Evolutionary conservation across 495 filamentous ascomycete species (phyloP), one percentile per base, ranked within the genome.

Genomic region (Penicillium antarcticum): DNA sequence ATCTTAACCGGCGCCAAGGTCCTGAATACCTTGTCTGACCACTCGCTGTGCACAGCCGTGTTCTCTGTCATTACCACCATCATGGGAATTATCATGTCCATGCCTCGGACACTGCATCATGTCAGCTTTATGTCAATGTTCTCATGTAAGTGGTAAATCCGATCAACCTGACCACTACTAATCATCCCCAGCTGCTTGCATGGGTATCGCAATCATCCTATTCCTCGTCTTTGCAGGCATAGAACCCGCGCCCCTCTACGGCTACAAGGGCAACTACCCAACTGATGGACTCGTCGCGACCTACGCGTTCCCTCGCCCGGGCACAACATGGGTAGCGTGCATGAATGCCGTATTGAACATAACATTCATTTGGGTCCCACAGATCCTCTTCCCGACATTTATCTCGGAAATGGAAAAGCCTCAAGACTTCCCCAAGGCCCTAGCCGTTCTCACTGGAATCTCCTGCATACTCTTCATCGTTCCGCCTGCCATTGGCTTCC

Each of bases 371-470:
- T 76, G 71, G 72, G 70, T 77, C 6, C 70, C 73, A 0, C 72
- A 75, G 48, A 74, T 82, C 55, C 73, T 80, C 58, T 82, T 83
- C 58, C 80, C 80, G 19, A 75, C 74, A 32, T 70, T 83, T 49
- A 79, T 83, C 48, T 71, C 79, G 3, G 80, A 84, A 57, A 83
- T 84, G 80, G 70, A 77, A 51, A 61, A 61, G 18, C 80, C 80
- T 1, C 72, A 80, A 38, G 76, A 83, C 47, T 80, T 78, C 42
- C 78, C 80, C 55, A 80, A 81, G 45, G 69, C 80, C 1, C 63
- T 76, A 14, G 74, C 73, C 40, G 63, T 81, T 42, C 62, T 80
- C 19, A 50, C 72, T 52, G 58, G 48, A 0, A 74, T 81, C 52
- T 79, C 79, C 5, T 71, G 69, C 26, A 70, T 72, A 29, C 72